phyloP scores from a whole-genome alignment of 345 rosid genomes.

The Brassica rapa region DNA sequence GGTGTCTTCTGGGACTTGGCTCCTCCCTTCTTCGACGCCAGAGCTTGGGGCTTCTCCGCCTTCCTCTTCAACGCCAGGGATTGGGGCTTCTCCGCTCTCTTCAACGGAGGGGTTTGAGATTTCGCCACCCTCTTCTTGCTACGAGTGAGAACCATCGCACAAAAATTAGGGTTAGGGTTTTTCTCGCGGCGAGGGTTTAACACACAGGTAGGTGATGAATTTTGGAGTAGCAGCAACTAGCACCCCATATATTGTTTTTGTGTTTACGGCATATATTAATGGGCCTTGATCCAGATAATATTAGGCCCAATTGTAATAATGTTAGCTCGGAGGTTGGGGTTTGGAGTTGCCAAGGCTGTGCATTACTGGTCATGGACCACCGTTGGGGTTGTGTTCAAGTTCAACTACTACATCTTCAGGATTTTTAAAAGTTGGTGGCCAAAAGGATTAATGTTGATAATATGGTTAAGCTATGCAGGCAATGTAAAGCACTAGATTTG shows the following conservation, averaged over 20 bases:
- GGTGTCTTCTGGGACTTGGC: constrained; percentile 42
- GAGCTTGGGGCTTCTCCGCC: constrained; percentile 42
- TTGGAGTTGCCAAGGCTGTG: constrained; percentile 52
- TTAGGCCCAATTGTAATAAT: background rate
- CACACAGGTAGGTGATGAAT: background rate
- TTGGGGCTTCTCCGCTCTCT: background rate
- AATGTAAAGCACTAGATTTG: constrained; percentile 32
- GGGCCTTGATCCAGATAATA: background rate
- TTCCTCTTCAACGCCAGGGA: constrained; percentile 35
- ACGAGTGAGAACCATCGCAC: constrained; percentile 46
- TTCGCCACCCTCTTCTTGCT: constrained; percentile 60
- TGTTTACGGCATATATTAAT: background rate
- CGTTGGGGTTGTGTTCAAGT: constrained; percentile 54
- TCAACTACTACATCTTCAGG: constrained; percentile 62
- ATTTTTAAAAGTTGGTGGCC: constrained; percentile 68
- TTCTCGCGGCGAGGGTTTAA: constrained; percentile 39
- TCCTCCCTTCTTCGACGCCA: constrained; percentile 50
- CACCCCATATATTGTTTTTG: background rate
- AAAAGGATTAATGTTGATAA: background rate
- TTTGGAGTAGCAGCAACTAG: background rate
- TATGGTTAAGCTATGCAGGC: background rate
- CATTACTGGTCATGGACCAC: constrained; percentile 56
- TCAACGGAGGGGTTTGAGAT: constrained; percentile 41
- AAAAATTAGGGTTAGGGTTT: constrained; percentile 24
- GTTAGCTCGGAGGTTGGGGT: too few species aligned